Evolutionary conservation across 352 stramenopile genomes (phyloP).

Genomic region (Pythium pyrilobum): DNA sequence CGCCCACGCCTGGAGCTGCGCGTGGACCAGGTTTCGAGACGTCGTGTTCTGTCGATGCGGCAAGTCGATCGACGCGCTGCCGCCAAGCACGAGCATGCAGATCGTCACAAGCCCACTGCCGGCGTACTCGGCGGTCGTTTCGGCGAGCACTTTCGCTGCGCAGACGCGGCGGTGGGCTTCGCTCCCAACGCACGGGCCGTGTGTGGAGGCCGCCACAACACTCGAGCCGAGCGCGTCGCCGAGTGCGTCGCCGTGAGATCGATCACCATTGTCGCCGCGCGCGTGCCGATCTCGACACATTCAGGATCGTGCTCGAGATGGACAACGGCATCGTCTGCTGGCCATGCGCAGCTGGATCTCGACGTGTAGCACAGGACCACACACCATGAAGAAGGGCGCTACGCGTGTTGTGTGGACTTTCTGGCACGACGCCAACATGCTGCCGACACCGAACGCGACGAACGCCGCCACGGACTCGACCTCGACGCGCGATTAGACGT

Average conservation of each 20-base stretch:
- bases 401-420: not conserved
- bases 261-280: not conserved
- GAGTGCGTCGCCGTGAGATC: too few species aligned
- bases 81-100: not conserved
- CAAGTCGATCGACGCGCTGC: not conserved
- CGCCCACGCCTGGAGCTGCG: too few species aligned
- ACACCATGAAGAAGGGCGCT: conserved; percentile 6
- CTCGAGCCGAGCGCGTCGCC: not conserved
- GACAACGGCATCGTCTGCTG: not conserved
- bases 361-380: not conserved
- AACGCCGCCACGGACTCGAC: too few species aligned
- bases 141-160: not conserved
- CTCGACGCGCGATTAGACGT: not conserved
- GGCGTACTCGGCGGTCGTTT: conserved; percentile 9
- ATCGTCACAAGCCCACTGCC: conserved; percentile 3
- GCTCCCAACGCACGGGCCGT: not conserved
- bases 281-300: conserved; percentile 4
- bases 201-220: not conserved
- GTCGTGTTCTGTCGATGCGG: not conserved
- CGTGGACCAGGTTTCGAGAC: too few species aligned
- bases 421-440: not conserved
- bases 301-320: not conserved
- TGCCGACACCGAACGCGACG: not conserved
- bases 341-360: conserved; percentile 11
- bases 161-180: not conserved